phyloP scores from a whole-genome alignment of 1,284 basidiomycete genomes.

The Ganoderma lucidum region DNA sequence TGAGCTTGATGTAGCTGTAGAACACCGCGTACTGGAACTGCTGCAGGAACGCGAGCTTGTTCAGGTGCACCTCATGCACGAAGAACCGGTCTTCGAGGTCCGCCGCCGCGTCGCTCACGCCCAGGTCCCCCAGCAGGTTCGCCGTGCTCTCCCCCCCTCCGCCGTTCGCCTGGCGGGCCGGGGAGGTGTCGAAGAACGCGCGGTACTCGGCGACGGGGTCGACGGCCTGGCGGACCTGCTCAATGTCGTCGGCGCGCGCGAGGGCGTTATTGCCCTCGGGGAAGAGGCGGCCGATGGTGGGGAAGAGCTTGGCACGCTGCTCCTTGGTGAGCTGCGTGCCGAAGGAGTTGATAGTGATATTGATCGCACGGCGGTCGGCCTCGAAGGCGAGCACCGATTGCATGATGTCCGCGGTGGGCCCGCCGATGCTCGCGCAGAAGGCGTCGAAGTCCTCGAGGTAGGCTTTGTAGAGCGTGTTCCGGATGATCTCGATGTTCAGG shows the following conservation, averaged over 20 bases:
- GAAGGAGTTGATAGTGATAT: slow-evolving; percentile 99
- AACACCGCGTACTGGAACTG: slow-evolving; percentile 96
- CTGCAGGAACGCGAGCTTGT: slow-evolving; percentile 94
- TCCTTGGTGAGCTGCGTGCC: slow-evolving; percentile 96
- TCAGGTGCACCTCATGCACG: slow-evolving; percentile 91
- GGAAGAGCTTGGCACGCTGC: slow-evolving; percentile 95
- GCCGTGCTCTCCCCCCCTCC: slow-evolving; percentile 46
- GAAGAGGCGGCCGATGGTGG: slow-evolving; percentile 91
- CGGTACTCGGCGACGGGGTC: slow-evolving; percentile 93
- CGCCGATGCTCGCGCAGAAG: slow-evolving; percentile 83
- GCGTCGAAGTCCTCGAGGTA: slow-evolving; percentile 98
- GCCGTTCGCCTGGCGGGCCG: slow-evolving; percentile 40
- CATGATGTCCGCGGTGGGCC: slow-evolving; percentile 92
- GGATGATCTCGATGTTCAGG: slow-evolving; percentile 99
- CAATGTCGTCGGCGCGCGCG: slow-evolving; percentile 94
- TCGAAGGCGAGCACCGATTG: slow-evolving; percentile 92
- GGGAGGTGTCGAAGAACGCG: slow-evolving; percentile 82
- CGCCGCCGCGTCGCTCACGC: slow-evolving; percentile 52
- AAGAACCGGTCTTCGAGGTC: slow-evolving; percentile 97
- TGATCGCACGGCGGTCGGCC: slow-evolving; percentile 95
- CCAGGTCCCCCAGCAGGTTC: slow-evolving; percentile 39
- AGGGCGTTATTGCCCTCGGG: slow-evolving; percentile 96
- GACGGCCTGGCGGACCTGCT: slow-evolving; percentile 90
- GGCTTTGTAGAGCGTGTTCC: slow-evolving; percentile 99
- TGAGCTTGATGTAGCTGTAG: slow-evolving; percentile 95